Conservation (phyloP, 768 basidiomycete genomes). For the Rubroboletus satanas region DNA sequence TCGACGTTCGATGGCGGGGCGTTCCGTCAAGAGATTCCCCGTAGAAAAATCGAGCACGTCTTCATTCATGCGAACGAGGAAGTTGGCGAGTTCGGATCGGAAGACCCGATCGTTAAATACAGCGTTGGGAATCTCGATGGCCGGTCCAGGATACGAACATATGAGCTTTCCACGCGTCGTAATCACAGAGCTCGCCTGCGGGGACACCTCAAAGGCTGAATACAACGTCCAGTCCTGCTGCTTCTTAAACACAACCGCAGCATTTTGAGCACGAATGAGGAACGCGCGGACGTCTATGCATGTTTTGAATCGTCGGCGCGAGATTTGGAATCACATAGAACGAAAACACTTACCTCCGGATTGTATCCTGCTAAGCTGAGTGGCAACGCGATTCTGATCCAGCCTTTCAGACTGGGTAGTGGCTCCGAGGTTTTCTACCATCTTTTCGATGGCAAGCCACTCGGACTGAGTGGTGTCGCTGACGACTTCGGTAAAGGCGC, state of each 20-base stretch:
- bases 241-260: conserved; percentile 40
- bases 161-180: conserved; percentile 38
- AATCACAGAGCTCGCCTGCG: conserved; percentile 33
- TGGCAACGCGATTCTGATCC: neutral
- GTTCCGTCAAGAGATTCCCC: neutral
- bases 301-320: neutral
- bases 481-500: neutral
- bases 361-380: conserved; percentile 18
- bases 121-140: conserved; percentile 33
- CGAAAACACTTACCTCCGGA: conserved; percentile 17
- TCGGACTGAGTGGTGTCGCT: neutral
- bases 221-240: neutral
- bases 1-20: conserved; percentile 31
- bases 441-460: conserved; percentile 14
- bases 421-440: conserved; percentile 19
- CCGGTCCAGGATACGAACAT: conserved; percentile 44
- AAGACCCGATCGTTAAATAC: conserved; percentile 30
- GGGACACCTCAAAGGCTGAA: conserved; percentile 40
- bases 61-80: conserved; percentile 34
- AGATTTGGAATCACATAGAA: neutral
- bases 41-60: conserved; percentile 24
- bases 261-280: conserved; percentile 44
- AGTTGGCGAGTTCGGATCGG: conserved; percentile 33
- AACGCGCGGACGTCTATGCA: conserved; percentile 36
- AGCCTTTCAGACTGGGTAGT: conserved; percentile 6